Evolutionary conservation across 192 early-diverging fungal genomes (phyloP).

Genomic region (Umbelopsis sp.): DNA sequence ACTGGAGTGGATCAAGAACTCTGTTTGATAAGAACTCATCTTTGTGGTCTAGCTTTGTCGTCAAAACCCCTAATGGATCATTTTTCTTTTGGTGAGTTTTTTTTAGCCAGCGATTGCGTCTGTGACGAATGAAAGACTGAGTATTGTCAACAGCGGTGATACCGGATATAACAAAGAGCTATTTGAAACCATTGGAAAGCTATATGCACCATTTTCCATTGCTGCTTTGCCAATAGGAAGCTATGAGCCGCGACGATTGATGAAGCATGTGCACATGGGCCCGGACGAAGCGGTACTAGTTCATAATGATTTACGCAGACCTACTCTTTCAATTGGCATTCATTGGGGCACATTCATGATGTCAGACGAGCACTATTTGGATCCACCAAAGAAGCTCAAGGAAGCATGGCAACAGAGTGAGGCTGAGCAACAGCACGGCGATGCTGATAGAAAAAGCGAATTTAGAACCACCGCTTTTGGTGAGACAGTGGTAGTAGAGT

Average conservation of each 20-base stretch:
- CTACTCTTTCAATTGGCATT: conserved; percentile 52
- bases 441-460: conserved; percentile 7
- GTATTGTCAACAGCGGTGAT: conserved; percentile 39
- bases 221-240: conserved; percentile 60
- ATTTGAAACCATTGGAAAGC: conserved; percentile 52
- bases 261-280: conserved; percentile 58
- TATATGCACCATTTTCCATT: conserved; percentile 53
- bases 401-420: conserved; percentile 26
- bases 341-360: conserved; percentile 68
- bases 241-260: conserved; percentile 52
- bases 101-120: not conserved
- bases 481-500: conserved; percentile 24
- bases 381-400: conserved; percentile 39
- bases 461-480: conserved; percentile 38
- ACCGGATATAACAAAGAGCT: conserved; percentile 55
- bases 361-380: conserved; percentile 62
- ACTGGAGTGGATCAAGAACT: conserved; percentile 38
- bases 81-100: conserved; percentile 52
- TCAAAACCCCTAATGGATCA: conserved; percentile 38
- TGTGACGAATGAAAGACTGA: not conserved
- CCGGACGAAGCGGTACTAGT: conserved; percentile 54
- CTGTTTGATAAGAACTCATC: conserved; percentile 37
- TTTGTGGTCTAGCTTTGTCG: conserved; percentile 52
- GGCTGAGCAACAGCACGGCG: conserved; percentile 4
- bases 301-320: conserved; percentile 46